Evolutionary conservation across 225 moss, liverwort and hornwort genomes (phyloP).

Genomic region (Pseudisothecium myosuroides): DNA sequence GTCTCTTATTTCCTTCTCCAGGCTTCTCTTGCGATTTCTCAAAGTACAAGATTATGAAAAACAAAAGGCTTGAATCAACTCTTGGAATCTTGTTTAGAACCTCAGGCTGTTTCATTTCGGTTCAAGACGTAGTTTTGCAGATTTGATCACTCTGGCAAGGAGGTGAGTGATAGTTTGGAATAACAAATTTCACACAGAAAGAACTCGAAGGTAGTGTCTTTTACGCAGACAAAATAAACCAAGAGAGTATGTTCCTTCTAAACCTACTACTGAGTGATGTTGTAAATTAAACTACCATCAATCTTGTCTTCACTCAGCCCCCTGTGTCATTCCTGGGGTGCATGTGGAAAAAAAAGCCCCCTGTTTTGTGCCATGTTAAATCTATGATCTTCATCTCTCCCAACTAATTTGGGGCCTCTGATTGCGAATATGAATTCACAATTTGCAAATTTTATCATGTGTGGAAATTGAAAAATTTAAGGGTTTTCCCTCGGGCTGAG

Average conservation of each 20-base stretch:
- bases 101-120: not conserved
- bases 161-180: not conserved
- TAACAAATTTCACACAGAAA: not conserved
- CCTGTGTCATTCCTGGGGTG: too few relatives aligned
- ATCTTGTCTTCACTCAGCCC: too few relatives aligned
- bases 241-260: not conserved
- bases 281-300: too few relatives aligned
- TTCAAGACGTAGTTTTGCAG: not conserved
- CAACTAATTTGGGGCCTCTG: rapidly evolving
- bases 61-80: not conserved
- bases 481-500: too few relatives aligned
- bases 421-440: too few relatives aligned
- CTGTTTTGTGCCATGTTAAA: too few relatives aligned
- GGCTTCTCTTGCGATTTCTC: not conserved
- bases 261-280: too few relatives aligned
- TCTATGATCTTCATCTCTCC: too few relatives aligned
- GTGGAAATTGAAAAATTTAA: too few relatives aligned
- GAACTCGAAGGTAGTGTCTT: not conserved
- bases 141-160: not conserved
- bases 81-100: not conserved
- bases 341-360: too few relatives aligned
- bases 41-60: not conserved
- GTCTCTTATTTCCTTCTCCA: not conserved
- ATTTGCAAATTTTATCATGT: too few relatives aligned
- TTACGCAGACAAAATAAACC: not conserved